Percentiles rank a stretch among this genome's conserved stretches.
Evolutionary conservation across 805 yeast species (phyloP).

Genomic region (Yamadazyma olivae): DNA sequence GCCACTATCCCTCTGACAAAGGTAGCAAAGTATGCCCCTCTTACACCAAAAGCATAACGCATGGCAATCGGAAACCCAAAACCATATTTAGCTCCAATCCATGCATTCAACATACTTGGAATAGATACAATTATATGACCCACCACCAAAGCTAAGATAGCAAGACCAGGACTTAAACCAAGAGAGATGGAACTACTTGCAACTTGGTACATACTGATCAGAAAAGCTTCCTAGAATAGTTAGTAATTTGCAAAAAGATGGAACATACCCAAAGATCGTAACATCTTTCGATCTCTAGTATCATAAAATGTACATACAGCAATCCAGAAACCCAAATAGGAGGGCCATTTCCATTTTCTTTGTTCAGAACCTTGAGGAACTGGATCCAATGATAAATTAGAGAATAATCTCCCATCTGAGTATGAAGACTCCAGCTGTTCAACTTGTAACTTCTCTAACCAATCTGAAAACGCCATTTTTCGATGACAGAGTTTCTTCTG

Average conservation of each 20-base stretch:
- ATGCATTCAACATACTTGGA: constrained; percentile 13
- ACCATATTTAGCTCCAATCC: constrained; percentile 29
- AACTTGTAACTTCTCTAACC: not conserved
- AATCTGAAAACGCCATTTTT: not conserved
- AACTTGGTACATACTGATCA: constrained; percentile 9
- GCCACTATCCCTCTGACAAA: constrained; percentile 34
- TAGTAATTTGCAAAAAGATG: too few relatives aligned
- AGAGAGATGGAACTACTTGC: constrained; percentile 6
- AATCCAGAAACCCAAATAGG: constrained; percentile 8
- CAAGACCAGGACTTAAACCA: constrained; percentile 19
- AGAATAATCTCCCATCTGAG: constrained; percentile 3
- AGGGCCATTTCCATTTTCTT: constrained; percentile 5
- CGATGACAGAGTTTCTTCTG: too few relatives aligned
- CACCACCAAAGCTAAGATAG: constrained; percentile 17
- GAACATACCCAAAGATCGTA: too few relatives aligned
- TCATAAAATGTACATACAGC: too few relatives aligned
- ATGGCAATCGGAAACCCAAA: constrained; percentile 37
- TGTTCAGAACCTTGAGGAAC: constrained; percentile 2
- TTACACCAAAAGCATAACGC: constrained; percentile 32
- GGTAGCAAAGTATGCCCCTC: constrained; percentile 30
- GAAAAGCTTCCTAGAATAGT: too few relatives aligned
- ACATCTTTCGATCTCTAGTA: too few relatives aligned
- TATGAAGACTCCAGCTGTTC: constrained; percentile 4
- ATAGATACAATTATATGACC: constrained; percentile 22
- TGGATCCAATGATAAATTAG: constrained; percentile 4